These are phyloP conservation scores for Aspergillus candidus DNA, from an alignment of 2,329 filamentous ascomycete species.

Conservation along the genomic window DNA sequence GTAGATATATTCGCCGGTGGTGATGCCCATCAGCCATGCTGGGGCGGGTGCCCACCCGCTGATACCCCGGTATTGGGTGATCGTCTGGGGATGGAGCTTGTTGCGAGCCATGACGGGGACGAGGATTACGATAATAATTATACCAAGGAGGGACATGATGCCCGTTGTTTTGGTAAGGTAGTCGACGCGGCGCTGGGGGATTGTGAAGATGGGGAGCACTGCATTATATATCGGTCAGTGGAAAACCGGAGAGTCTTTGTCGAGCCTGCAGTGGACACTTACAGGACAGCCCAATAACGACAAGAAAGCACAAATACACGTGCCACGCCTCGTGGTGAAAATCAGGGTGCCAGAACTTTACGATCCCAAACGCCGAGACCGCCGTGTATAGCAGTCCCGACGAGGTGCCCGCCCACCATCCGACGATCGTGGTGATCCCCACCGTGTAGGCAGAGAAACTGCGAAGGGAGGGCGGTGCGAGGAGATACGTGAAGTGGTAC, in stretches of 20 bases:
- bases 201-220: slow-evolving; percentile 15
- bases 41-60: slow-evolving; percentile 9
- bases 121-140: slow-evolving; percentile 7
- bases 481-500: slow-evolving; percentile 26
- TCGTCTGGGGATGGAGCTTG: slow-evolving; percentile 2
- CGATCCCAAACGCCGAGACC: slow-evolving; percentile 13
- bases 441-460: slow-evolving; percentile 21
- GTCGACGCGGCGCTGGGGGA: slow-evolving; percentile 10
- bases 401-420: slow-evolving; percentile 20
- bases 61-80: slow-evolving; percentile 1
- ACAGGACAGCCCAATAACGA: slow-evolving; percentile 11
- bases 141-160: slow-evolving; percentile 7
- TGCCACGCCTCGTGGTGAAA: slow-evolving; percentile 14
- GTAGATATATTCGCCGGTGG: too few relatives aligned
- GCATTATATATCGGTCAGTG: not conserved
- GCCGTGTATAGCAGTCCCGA: slow-evolving; percentile 12
- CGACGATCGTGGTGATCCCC: slow-evolving; percentile 20
- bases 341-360: slow-evolving; percentile 6
- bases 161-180: slow-evolving; percentile 9
- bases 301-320: slow-evolving; percentile 13
- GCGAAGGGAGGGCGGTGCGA: slow-evolving; percentile 16
- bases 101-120: slow-evolving; percentile 10
- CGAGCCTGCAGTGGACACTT: not conserved
- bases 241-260: too few relatives aligned
- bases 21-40: slow-evolving; percentile 13